Percentiles rank a stretch among this genome's conserved stretches.
phyloP scores from a whole-genome alignment of 495 filamentous ascomycete species.

The Collariella sp. region DNA sequence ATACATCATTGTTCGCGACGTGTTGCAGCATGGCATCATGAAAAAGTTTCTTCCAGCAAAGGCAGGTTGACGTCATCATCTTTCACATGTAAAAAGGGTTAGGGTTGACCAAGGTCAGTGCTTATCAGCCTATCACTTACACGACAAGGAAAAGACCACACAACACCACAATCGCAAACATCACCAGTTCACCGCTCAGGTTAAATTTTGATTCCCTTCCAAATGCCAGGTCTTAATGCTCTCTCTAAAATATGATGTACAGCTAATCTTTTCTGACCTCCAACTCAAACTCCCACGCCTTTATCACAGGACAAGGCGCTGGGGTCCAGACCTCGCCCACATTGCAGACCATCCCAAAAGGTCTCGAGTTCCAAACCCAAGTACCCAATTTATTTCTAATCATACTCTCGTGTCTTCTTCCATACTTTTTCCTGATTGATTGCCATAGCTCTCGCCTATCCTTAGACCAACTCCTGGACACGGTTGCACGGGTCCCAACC shows the following conservation, averaged over 20 bases:
- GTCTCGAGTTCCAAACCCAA: too few species aligned
- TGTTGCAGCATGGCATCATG: background rate
- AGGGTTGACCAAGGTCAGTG: background rate
- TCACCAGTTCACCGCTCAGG: too few species aligned
- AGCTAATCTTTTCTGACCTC: too few species aligned
- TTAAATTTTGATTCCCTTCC: background rate
- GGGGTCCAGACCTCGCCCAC: too few species aligned
- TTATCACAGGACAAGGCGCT: too few species aligned
- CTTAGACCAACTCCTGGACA: background rate
- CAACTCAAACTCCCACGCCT: too few species aligned
- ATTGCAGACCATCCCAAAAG: too few species aligned
- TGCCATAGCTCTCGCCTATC: too few species aligned
- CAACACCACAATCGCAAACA: background rate
- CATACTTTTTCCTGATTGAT: too few species aligned
- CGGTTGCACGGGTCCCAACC: constrained; percentile 15
- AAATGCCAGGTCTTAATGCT: background rate
- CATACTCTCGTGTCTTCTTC: too few species aligned
- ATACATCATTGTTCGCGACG: constrained; percentile 5
- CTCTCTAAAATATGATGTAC: too few species aligned
- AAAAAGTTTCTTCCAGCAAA: background rate
- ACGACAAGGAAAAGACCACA: background rate
- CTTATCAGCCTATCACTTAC: background rate
- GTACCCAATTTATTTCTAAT: too few species aligned
- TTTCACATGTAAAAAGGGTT: background rate
- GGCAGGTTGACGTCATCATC: background rate